phyloP scores from a whole-genome alignment of 805 yeast genomes.

The Schizosaccharomyces octosporus region DNA sequence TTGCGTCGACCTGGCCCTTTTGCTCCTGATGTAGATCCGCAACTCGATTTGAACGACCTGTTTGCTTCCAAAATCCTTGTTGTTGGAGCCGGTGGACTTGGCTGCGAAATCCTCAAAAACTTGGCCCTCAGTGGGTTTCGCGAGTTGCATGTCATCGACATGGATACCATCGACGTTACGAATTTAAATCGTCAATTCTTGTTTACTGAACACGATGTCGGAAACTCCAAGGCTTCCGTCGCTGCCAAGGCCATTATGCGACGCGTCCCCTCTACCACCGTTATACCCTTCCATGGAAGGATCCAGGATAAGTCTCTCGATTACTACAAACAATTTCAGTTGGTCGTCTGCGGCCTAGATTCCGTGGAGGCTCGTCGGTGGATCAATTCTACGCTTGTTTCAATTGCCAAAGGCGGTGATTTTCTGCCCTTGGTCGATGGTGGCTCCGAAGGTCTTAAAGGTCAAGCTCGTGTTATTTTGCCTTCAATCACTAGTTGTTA shows the following conservation, averaged over 20 bases:
- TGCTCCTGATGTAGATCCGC: too few species aligned
- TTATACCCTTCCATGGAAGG: conserved; percentile 21
- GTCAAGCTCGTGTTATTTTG: conserved; percentile 66
- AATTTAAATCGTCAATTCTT: conserved; percentile 83
- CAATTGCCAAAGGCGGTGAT: conserved; percentile 29
- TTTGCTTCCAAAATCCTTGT: conserved; percentile 27
- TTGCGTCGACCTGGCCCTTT: too few species aligned
- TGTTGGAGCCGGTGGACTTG: conserved; percentile 94
- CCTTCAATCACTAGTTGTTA: conserved; percentile 77
- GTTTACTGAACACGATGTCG: conserved; percentile 72
- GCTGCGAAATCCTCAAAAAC: conserved; percentile 72
- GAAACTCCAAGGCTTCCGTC: conserved; percentile 55
- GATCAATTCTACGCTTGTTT: conserved; percentile 49
- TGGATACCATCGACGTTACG: conserved; percentile 82
- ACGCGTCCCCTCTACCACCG: neutral
- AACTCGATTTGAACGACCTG: too few species aligned
- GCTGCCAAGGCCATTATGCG: neutral
- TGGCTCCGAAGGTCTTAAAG: conserved; percentile 76
- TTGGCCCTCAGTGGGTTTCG: conserved; percentile 58
- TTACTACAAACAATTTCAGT: conserved; percentile 42
- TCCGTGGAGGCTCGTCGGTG: conserved; percentile 75
- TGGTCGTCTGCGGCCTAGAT: conserved; percentile 72
- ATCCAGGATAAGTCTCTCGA: conserved; percentile 38
- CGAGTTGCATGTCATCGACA: conserved; percentile 68
- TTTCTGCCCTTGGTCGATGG: conserved; percentile 65